These are phyloP conservation scores for Stenogyne calaminthoides DNA, from an alignment of 305 asterid genomes.

Conservation along the genomic window DNA sequence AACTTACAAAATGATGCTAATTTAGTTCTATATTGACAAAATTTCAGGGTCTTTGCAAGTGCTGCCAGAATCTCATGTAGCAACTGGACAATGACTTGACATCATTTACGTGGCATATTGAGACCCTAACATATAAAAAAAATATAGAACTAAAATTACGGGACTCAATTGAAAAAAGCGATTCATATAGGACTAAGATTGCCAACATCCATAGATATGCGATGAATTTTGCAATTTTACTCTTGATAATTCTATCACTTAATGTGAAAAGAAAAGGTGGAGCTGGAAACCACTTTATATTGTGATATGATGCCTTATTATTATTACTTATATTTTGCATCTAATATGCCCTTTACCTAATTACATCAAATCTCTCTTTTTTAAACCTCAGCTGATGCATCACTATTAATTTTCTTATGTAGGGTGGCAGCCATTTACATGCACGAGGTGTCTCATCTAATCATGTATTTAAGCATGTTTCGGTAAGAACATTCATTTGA, in stretches of 20 bases:
- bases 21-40: no score
- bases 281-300: background rate
- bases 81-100: no score
- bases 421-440: conserved; percentile 94
- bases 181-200: no score
- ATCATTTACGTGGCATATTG: no score
- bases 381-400: conserved; percentile 40
- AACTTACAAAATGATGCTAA: no score
- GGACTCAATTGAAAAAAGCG: no score
- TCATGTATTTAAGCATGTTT: conserved; percentile 70
- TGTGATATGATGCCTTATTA: conserved; percentile 23
- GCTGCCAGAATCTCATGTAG: no score
- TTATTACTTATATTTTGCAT: background rate
- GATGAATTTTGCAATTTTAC: no score
- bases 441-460: conserved; percentile 70
- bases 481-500: conserved; percentile 50
- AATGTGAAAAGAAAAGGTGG: background rate
- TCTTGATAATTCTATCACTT: background rate
- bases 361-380: conserved; percentile 1
- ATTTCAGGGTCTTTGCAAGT: no score
- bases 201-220: no score
- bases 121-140: no score
- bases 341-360: background rate
- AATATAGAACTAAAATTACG: no score
- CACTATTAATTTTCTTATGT: conserved; percentile 32